Evolutionary conservation across 257 asterid species (phyloP).

Genomic region (Solanum bulbocastanum): DNA sequence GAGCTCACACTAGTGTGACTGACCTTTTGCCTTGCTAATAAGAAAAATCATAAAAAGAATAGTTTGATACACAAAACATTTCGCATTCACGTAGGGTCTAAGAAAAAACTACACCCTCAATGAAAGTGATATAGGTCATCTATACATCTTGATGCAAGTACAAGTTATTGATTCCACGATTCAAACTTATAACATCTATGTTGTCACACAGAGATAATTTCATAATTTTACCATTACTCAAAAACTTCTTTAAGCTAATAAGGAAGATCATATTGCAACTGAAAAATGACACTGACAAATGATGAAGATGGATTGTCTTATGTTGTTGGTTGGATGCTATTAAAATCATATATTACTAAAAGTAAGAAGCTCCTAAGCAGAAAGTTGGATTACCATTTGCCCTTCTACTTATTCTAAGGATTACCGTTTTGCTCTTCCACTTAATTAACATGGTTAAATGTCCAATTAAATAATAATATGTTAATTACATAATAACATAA

Average conservation of each 20-base stretch:
- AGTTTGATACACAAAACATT: not conserved
- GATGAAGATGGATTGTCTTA: not conserved
- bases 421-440: no score
- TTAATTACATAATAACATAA: no score
- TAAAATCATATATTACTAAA: no score
- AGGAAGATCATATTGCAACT: not conserved
- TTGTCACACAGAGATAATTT: not conserved
- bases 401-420: no score
- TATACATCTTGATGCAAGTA: no score
- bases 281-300: not conserved
- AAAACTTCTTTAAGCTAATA: not conserved
- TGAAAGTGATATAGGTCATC: no score
- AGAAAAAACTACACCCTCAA: no score
- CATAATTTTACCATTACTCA: not conserved
- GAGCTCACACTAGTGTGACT: no score
- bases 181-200: not conserved
- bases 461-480: no score
- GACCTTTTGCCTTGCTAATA: not conserved
- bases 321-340: not conserved
- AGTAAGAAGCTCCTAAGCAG: accelerated
- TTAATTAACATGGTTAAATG: no score
- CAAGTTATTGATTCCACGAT: not conserved
- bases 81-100: not conserved
- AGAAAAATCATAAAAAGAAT: not conserved
- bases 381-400: no score